Conservation (phyloP, 345 rosid genomes). For the Mercurialis annua region DNA sequence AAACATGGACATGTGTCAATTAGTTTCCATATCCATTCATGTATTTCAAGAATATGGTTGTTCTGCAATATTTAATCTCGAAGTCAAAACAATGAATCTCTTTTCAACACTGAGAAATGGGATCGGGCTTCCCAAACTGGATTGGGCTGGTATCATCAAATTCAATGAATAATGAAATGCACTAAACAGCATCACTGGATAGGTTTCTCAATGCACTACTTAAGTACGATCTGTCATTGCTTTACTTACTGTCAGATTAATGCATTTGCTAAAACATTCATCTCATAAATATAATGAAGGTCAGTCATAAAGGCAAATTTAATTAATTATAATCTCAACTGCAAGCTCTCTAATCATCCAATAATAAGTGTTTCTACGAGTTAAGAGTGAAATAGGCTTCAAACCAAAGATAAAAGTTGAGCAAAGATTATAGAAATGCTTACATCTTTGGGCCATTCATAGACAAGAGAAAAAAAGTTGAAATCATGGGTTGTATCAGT, state of each 20-base stretch:
- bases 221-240: neutral
- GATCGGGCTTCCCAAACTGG: neutral
- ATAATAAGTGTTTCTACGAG: neutral
- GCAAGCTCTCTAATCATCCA: neutral
- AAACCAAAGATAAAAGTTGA: neutral
- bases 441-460: slow-evolving; percentile 99
- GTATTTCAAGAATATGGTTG: neutral
- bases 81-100: neutral
- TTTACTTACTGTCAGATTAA: neutral
- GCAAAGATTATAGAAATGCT: slow-evolving; percentile 21
- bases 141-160: neutral
- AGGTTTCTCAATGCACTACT: neutral
- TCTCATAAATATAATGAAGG: neutral
- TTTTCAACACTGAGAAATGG: neutral
- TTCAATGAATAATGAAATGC: neutral
- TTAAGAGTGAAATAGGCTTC: neutral
- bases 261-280: neutral
- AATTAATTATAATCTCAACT: neutral
- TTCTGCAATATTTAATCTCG: neutral
- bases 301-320: neutral
- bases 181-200: neutral
- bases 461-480: slow-evolving; percentile 88
- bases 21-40: neutral
- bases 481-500: slow-evolving; percentile 98
- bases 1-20: neutral